Base-by-base conservation (phyloP, 768 basidiomycete genomes). In the Pulveroboletus sp. region DNA sequence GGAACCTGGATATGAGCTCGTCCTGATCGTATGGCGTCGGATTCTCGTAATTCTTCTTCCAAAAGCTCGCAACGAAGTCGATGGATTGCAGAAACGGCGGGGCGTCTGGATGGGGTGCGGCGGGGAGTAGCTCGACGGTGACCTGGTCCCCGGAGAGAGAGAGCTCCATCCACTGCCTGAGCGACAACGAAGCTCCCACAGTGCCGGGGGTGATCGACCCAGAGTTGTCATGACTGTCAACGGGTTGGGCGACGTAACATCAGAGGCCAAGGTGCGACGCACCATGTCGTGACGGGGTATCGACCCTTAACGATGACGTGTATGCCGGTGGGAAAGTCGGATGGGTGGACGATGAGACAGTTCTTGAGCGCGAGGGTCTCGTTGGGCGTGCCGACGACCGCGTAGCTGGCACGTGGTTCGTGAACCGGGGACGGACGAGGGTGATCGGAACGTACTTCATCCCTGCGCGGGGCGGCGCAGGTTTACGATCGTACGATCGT, bases 111-210 rank as follows among this genome's bases (percentile, higher is more conserved):
- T 79, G 73, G 7, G 77, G 64, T 14, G 79, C 73, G 4, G 63
- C 23, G 16, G 62, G 67, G 19, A 90, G 75, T 2, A 78, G 68
- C 47, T 87, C 83, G 32, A 95, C 76, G 14, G 84, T 78, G 45
- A 89, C 86, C 13, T 73, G 62, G 63, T 96, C 93, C 0, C 92
- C 92, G 3, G 74, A 68, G 34, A 86, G 68, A 14, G 92, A 92
- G 7, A 97, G 76, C 6, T 85, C 85, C 36, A 93, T 86, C 93
- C 93, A 99, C 71, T 89, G 83, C 10, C 96, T 81, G 51, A 93
- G 89, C 50, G 82, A 70, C 20, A 81, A 76, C 24, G 88, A 86
- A 6, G 84, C 82, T n/a, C 86, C 93, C 24, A 98, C 76, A 2
- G 72, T 69, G 4, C 89, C 86, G 1, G 82, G 81, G 5, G 70